These are phyloP conservation scores for Insectozyma bohioensis DNA, from an alignment of 1,139 yeast species.

Conservation along the genomic window DNA sequence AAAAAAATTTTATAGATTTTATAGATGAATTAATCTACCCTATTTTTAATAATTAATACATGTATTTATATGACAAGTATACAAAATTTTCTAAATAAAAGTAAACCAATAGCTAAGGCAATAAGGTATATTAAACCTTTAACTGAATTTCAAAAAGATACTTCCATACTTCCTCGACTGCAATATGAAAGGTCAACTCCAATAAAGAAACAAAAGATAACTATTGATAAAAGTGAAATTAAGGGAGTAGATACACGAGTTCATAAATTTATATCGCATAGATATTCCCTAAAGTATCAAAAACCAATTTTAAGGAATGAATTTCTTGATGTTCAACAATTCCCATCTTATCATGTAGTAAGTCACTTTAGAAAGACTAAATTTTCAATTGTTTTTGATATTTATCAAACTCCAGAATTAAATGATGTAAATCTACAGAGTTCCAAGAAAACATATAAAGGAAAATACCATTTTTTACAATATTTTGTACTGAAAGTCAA, in stretches of 20 bases:
- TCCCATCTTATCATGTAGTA: conserved; percentile 29
- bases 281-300: too few species aligned
- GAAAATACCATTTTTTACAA: conserved; percentile 22
- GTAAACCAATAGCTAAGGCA: conserved; percentile 10
- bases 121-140: too few species aligned
- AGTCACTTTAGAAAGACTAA: conserved; percentile 36
- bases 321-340: conserved; percentile 28
- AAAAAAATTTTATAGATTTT: not conserved
- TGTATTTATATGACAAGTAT: conserved; percentile 5
- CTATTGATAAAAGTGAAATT: conserved; percentile 33
- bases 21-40: not conserved
- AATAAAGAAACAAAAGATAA: too few species aligned
- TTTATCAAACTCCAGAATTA: conserved; percentile 12
- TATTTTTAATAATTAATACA: not conserved
- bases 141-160: too few species aligned
- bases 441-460: conserved; percentile 25
- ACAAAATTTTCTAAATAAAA: conserved; percentile 9
- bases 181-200: not conserved
- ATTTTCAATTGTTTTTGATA: conserved; percentile 34
- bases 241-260: too few species aligned
- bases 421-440: conserved; percentile 27
- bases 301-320: conserved; percentile 23
- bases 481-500: conserved; percentile 26
- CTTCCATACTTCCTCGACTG: too few species aligned
- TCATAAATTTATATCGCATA: too few species aligned